Conservation (phyloP, 208 protist genomes). For the Leishmania gerbilli region DNA sequence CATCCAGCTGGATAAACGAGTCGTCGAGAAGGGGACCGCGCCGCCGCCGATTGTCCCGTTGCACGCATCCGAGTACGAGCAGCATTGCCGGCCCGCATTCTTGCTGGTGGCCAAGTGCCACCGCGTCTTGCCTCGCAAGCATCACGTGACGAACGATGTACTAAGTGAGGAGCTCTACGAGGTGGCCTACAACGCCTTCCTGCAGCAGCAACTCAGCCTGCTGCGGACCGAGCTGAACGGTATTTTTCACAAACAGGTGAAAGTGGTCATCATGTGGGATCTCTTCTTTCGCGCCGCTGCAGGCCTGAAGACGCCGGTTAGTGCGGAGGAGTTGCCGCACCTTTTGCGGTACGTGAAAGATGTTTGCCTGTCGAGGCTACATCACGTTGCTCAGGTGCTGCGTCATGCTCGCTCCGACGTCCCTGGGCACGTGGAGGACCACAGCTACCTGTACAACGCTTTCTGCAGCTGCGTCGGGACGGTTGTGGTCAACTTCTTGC, state of each 20-base stretch:
- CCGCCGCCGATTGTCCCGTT: constrained; percentile 46
- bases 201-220: constrained; percentile 46
- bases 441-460: constrained; percentile 33
- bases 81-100: constrained; percentile 55
- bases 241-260: constrained; percentile 48
- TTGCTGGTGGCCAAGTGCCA: constrained; percentile 54
- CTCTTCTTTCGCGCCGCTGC: constrained; percentile 47
- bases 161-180: constrained; percentile 64
- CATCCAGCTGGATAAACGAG: constrained; percentile 58
- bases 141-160: constrained; percentile 13
- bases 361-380: constrained; percentile 53
- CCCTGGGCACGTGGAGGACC: constrained; percentile 12
- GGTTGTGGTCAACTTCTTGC: constrained; percentile 57
- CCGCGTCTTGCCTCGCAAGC: constrained; percentile 24
- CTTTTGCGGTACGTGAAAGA: constrained; percentile 47
- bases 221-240: constrained; percentile 40
- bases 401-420: constrained; percentile 24
- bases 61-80: constrained; percentile 56
- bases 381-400: constrained; percentile 48
- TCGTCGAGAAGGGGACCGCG: constrained; percentile 37
- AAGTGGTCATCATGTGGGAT: constrained; percentile 71
- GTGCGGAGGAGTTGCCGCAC: constrained; percentile 40
- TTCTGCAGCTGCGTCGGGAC: constrained; percentile 58
- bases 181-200: constrained; percentile 54
- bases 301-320: constrained; percentile 11